These are phyloP conservation scores for Aspergillus panamensis DNA, from an alignment of 495 filamentous ascomycete species.

Conservation along the genomic window DNA sequence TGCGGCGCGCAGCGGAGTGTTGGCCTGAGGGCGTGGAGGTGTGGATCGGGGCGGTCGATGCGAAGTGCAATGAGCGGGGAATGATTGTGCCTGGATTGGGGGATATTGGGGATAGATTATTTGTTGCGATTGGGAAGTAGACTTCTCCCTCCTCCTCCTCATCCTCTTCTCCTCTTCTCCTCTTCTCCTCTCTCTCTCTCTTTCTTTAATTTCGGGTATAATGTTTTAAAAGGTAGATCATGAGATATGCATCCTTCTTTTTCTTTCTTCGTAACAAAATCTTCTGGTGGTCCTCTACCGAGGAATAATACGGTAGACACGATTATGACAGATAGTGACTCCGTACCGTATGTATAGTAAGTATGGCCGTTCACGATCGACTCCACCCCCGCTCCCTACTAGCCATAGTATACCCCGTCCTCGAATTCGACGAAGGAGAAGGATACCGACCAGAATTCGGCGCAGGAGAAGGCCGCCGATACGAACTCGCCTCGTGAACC, in stretches of 20 bases:
- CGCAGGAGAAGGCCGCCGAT: neutral
- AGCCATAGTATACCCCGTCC: too few relatives aligned
- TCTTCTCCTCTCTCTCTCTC: neutral
- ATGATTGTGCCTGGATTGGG: slow-evolving; percentile 92
- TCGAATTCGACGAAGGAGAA: neutral
- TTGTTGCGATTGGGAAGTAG: slow-evolving; percentile 89
- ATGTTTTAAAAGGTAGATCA: too few relatives aligned
- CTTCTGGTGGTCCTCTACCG: too few relatives aligned
- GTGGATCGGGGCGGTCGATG: slow-evolving; percentile 79
- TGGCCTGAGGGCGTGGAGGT: slow-evolving; percentile 75
- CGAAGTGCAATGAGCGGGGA: slow-evolving; percentile 63
- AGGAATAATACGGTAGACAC: too few relatives aligned
- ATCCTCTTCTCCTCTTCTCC: neutral
- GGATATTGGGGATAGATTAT: slow-evolving; percentile 89
- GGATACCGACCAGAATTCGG: neutral
- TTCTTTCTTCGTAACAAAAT: too few relatives aligned
- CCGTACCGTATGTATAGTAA: too few relatives aligned
- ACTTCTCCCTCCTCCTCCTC: neutral
- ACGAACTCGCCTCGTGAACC: slow-evolving; percentile 10
- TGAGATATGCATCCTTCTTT: too few relatives aligned
- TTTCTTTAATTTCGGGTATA: neutral
- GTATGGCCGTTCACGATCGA: too few relatives aligned
- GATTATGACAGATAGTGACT: too few relatives aligned
- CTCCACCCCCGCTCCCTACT: too few relatives aligned
- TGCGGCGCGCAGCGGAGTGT: slow-evolving; percentile 64